Evolutionary conservation across 2,329 filamentous ascomycete genomes (phyloP).

Genomic region (Bipolaris oryzae): DNA sequence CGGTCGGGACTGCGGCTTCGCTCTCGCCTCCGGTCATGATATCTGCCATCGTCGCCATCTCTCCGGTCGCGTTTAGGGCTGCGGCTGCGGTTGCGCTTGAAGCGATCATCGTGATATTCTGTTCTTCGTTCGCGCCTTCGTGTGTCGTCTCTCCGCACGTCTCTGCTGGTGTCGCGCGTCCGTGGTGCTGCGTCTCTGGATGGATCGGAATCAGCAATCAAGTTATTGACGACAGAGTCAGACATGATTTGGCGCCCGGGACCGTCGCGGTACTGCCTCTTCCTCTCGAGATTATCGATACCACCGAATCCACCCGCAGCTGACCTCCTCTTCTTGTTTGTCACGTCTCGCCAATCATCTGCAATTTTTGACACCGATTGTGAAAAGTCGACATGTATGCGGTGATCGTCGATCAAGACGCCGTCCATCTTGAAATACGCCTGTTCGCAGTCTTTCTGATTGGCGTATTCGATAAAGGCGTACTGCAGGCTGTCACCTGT

Average conservation of each 20-base stretch:
- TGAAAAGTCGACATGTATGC: conserved; percentile 98
- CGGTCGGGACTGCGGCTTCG: conserved; percentile 39
- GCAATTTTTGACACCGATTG: conserved; percentile 89
- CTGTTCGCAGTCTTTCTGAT: conserved; percentile 89
- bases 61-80: conserved; percentile 41
- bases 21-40: conserved; percentile 34
- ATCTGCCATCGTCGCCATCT: conserved; percentile 40
- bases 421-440: conserved; percentile 99
- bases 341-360: conserved; percentile 84
- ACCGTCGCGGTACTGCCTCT: conserved; percentile 72
- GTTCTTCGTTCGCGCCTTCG: conserved; percentile 37
- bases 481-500: conserved; percentile 96
- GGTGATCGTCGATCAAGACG: conserved; percentile 93
- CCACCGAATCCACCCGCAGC: conserved; percentile 82
- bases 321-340: conserved; percentile 76
- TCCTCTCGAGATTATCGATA: conserved; percentile 84
- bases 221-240: conserved; percentile 41
- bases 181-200: conserved; percentile 17
- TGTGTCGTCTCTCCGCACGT: conserved; percentile 50
- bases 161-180: conserved; percentile 19
- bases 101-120: conserved; percentile 48
- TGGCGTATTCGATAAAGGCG: conserved; percentile 95
- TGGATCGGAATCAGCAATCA: conserved; percentile 37
- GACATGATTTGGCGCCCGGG: conserved; percentile 36
- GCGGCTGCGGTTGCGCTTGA: conserved; percentile 47